These are phyloP conservation scores for Blepharisma stoltei DNA, from an alignment of 73 alveolate species.

Conservation along the genomic window DNA sequence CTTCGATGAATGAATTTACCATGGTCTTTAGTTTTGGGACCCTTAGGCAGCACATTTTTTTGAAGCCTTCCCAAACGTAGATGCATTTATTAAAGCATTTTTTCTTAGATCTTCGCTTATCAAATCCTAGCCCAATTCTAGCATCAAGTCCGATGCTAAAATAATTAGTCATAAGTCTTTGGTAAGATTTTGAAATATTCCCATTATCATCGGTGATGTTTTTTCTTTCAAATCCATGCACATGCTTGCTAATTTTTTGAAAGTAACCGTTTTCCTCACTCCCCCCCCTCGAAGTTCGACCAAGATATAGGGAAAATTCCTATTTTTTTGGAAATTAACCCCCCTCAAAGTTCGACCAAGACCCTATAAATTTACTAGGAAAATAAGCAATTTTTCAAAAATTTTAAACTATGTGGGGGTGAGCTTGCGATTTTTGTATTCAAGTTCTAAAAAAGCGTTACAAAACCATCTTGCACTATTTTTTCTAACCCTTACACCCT, in stretches of 20 bases:
- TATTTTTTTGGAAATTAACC: too few species aligned
- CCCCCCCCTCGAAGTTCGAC: too few species aligned
- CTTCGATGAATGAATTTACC: constrained; percentile 28
- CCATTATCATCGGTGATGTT: constrained; percentile 34
- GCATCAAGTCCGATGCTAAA: constrained; percentile 93
- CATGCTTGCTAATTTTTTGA: constrained; percentile 42
- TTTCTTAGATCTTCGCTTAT: constrained; percentile 66
- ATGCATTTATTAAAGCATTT: constrained; percentile 71
- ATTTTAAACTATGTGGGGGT: too few species aligned
- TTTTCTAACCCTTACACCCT: too few species aligned
- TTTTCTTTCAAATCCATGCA: constrained; percentile 27
- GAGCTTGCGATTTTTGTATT: too few species aligned
- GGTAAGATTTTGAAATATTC: constrained; percentile 31
- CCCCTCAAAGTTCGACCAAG: too few species aligned
- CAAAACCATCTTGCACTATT: too few species aligned
- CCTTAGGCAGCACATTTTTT: constrained; percentile 57
- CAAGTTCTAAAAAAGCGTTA: too few species aligned
- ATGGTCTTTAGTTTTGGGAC: constrained; percentile 26
- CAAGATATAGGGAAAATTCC: too few species aligned
- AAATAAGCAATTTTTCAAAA: too few species aligned
- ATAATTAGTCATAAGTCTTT: constrained; percentile 82
- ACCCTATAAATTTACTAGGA: too few species aligned
- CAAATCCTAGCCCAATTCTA: constrained; percentile 89
- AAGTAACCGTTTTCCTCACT: constrained; percentile 62
- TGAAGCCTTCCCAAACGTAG: constrained; percentile 88